Conservation (phyloP, 495 filamentous ascomycete species). For the Neurospora sp. region DNA sequence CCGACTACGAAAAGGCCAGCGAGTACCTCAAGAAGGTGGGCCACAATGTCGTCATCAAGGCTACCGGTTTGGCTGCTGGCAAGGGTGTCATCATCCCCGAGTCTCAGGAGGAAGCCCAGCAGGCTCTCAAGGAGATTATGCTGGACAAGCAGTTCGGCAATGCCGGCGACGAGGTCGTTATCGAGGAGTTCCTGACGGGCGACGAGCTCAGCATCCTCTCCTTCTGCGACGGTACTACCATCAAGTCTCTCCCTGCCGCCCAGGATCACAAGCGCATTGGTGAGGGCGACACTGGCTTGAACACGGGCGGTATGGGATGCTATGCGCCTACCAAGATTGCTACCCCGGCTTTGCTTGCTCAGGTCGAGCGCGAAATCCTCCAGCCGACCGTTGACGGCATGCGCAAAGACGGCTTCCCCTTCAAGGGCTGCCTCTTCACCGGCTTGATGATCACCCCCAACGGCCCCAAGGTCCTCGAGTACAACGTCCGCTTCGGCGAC, state of each 20-base stretch:
- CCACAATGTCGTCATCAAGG: constrained; percentile 83
- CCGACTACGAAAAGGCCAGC: constrained; percentile 64
- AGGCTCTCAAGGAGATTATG: constrained; percentile 84
- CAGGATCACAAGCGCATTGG: constrained; percentile 95
- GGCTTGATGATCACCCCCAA: constrained; percentile 88
- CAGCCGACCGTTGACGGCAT: constrained; percentile 87
- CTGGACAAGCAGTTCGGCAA: constrained; percentile 73
- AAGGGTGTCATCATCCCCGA: constrained; percentile 87
- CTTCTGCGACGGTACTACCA: constrained; percentile 83
- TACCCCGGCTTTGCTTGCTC: constrained; percentile 58
- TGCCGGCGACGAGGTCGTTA: constrained; percentile 87
- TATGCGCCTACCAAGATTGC: constrained; percentile 87
- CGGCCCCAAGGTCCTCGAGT: constrained; percentile 83
- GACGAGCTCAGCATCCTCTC: constrained; percentile 87
- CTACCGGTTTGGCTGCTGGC: constrained; percentile 74
- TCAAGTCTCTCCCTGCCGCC: constrained; percentile 76
- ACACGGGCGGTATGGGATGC: constrained; percentile 97
- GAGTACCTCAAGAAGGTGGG: constrained; percentile 63
- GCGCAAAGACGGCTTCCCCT: constrained; percentile 67
- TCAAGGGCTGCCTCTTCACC: constrained; percentile 84
- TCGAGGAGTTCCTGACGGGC: constrained; percentile 88
- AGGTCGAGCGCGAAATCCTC: constrained; percentile 73
- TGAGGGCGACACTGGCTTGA: constrained; percentile 84
- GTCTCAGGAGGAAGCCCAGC: constrained; percentile 69
- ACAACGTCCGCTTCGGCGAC: constrained; percentile 94